A percentile compares a stretch with the other conserved stretches of the same genome.
phyloP scores from a whole-genome alignment of 1,139 yeast species.

The Geotrichum histeridarum region DNA sequence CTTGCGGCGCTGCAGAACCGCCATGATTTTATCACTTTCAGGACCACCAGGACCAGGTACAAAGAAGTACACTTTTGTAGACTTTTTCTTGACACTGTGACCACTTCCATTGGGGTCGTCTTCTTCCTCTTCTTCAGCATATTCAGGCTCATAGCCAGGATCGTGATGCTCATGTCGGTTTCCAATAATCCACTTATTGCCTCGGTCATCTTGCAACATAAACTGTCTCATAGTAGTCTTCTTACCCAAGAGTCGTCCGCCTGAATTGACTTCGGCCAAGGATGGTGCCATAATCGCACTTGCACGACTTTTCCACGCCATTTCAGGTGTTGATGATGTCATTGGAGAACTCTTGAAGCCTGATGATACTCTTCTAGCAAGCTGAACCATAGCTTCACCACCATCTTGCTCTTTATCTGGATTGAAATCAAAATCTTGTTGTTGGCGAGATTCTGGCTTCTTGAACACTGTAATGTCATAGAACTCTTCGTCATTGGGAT shows the following conservation, averaged over 20 bases:
- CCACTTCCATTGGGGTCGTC: neutral
- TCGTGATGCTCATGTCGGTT: constrained; percentile 11
- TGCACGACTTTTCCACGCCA: constrained; percentile 3
- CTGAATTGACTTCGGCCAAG: neutral
- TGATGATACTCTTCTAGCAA: neutral
- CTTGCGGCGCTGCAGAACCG: constrained; percentile 19
- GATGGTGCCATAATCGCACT: neutral
- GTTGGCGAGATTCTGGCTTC: neutral
- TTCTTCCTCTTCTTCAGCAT: constrained; percentile 4
- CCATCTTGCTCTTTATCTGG: neutral
- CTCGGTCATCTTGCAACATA: constrained; percentile 3
- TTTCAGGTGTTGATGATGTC: neutral
- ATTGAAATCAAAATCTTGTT: neutral
- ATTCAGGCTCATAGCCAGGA: neutral
- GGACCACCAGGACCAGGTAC: constrained; percentile 9
- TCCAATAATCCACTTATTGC: constrained; percentile 18
- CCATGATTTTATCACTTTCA: constrained; percentile 15
- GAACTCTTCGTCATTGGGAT: constrained; percentile 2
- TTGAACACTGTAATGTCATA: constrained; percentile 4
- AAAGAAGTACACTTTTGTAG: constrained; percentile 19
- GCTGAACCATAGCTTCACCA: neutral
- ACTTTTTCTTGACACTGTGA: constrained; percentile 5
- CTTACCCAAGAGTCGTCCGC: neutral
- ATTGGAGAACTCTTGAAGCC: neutral
- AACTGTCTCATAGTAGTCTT: constrained; percentile 1